Evolutionary conservation across 768 basidiomycete genomes (phyloP).

Genomic region (Phlebiopsis flavidoalba): DNA sequence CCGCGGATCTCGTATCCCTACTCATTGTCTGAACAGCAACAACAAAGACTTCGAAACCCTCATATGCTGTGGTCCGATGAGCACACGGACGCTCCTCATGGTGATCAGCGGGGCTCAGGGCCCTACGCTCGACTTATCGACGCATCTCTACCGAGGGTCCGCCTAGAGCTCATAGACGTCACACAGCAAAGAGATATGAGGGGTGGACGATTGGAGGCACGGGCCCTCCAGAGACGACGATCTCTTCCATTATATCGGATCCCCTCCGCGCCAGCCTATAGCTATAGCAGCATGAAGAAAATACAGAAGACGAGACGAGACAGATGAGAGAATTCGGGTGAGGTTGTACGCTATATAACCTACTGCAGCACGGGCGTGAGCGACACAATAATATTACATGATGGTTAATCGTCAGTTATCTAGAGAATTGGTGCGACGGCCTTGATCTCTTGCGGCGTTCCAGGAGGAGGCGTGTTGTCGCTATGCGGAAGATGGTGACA

Average conservation of each 20-base stretch:
- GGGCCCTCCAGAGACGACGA: not conserved
- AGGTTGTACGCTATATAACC: not conserved
- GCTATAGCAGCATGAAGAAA: not conserved
- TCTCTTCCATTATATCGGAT: not conserved
- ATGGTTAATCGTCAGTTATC: not conserved
- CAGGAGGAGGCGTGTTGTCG: not conserved
- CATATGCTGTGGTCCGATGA: not conserved
- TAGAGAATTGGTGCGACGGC: not conserved
- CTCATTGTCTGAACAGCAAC: not conserved
- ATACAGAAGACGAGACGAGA: not conserved
- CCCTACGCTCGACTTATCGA: not conserved
- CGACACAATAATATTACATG: not conserved
- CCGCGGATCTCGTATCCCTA: too few relatives aligned
- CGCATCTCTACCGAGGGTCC: not conserved
- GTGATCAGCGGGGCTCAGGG: not conserved
- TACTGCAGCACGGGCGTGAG: not conserved
- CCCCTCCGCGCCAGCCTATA: not conserved
- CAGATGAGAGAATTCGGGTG: not conserved
- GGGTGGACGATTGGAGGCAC: not conserved
- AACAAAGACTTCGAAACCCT: not conserved
- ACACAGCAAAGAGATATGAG: not conserved
- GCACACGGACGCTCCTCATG: not conserved
- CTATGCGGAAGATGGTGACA: constrained; percentile 32
- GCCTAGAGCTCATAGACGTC: not conserved
- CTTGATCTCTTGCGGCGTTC: not conserved